Evolutionary conservation across 805 yeast species (phyloP).

Genomic region (Hanseniaspora lindneri): DNA sequence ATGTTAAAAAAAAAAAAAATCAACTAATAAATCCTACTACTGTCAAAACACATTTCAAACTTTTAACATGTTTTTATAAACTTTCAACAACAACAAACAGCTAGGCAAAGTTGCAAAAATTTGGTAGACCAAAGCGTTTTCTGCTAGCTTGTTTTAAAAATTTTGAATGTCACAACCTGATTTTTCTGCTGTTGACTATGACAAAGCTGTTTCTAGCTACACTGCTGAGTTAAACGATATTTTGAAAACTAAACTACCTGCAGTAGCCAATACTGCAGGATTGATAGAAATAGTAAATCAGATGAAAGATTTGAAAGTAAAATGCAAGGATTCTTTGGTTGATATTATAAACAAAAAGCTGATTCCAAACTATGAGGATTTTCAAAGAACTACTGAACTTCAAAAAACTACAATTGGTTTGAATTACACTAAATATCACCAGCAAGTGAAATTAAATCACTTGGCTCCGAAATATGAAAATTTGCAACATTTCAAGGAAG

Average conservation of each 20-base stretch:
- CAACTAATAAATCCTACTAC: too few relatives aligned
- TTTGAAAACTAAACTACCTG: slow-evolving; percentile 1
- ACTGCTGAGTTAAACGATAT: background rate
- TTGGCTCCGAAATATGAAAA: slow-evolving; percentile 8
- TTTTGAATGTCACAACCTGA: too few relatives aligned
- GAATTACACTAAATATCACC: slow-evolving; percentile 13
- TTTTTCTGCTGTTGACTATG: background rate
- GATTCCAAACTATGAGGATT: slow-evolving; percentile 3
- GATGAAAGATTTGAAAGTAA: background rate
- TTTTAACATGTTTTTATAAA: too few relatives aligned
- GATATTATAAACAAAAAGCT: background rate
- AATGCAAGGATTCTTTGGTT: background rate
- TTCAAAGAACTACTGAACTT: slow-evolving; percentile 5
- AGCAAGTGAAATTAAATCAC: slow-evolving; percentile 2
- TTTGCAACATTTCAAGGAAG: slow-evolving; percentile 5
- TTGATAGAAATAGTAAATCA: background rate
- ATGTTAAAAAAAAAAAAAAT: too few relatives aligned
- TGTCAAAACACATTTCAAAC: too few relatives aligned
- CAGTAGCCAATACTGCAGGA: background rate
- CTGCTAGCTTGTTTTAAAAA: too few relatives aligned
- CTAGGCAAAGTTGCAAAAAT: too few relatives aligned
- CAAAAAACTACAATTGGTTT: slow-evolving; percentile 10
- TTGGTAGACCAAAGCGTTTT: too few relatives aligned
- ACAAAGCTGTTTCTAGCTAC: background rate
- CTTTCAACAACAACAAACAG: too few relatives aligned